phyloP scores from a whole-genome alignment of 164 flowering plant genomes.

The Dillenia turbinata region DNA sequence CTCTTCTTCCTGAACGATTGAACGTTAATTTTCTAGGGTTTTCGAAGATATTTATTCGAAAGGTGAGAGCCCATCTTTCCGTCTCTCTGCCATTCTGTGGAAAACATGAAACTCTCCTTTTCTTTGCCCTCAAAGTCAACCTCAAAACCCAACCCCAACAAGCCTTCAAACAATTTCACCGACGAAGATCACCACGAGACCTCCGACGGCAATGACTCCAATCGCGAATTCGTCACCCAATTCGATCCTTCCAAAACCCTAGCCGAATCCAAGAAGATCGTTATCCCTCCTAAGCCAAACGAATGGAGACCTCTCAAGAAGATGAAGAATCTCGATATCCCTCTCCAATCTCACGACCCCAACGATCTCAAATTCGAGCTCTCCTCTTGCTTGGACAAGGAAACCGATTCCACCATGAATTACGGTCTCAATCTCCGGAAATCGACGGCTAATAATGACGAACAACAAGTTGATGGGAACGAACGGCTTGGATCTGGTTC shows the following conservation, averaged over 20 bases:
- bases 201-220: not conserved
- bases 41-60: no score
- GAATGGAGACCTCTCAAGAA: conserved; percentile 50
- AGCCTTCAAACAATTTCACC: conserved; percentile 7
- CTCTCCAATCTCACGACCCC: conserved; percentile 16
- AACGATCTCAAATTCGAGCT: conserved; percentile 38
- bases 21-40: no score
- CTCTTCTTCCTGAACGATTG: no score
- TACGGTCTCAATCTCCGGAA: conserved; percentile 48
- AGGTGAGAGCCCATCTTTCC: not conserved
- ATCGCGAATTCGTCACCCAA: conserved; percentile 42
- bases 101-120: conserved; percentile 43
- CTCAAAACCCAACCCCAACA: conserved; percentile 16
- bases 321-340: conserved; percentile 60
- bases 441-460: not conserved
- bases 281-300: conserved; percentile 57
- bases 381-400: conserved; percentile 17
- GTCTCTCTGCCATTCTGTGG: not conserved
- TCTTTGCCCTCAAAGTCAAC: conserved; percentile 29
- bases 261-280: conserved; percentile 8
- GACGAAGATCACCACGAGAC: not conserved
- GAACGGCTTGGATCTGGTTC: conserved; percentile 2
- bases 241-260: conserved; percentile 49
- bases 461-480: not conserved
- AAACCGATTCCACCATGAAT: conserved; percentile 15